A percentile compares a stretch with the other conserved stretches of the same genome.
Evolutionary conservation across 257 asterid species (phyloP).

Genomic region (Solanum bulbocastanum): DNA sequence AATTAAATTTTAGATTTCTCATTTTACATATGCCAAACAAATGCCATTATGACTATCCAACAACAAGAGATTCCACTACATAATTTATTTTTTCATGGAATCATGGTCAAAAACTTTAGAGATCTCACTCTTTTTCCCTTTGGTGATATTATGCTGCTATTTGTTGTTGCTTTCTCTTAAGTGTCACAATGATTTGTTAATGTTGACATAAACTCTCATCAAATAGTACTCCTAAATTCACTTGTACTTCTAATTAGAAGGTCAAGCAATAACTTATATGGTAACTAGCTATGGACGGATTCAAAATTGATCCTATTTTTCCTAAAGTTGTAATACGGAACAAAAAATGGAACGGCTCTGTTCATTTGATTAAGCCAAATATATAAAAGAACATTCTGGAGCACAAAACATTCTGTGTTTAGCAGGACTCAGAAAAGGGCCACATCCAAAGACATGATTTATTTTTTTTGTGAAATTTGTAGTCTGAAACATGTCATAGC

Average conservation of each 20-base stretch:
- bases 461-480: not conserved
- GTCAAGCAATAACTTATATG: not conserved
- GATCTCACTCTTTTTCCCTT: too few relatives aligned
- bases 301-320: not conserved
- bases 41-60: not conserved
- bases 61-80: not conserved
- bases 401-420: fast-evolving
- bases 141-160: too few relatives aligned
- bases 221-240: not conserved
- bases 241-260: not conserved
- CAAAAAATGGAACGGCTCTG: not conserved
- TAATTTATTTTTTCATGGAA: not conserved
- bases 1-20: too few relatives aligned
- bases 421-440: fast-evolving
- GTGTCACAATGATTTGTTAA: not conserved
- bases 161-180: not conserved
- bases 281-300: not conserved
- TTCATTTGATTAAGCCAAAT: not conserved
- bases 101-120: too few relatives aligned
- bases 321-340: not conserved
- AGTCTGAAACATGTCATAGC: not conserved
- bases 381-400: fast-evolving
- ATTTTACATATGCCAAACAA: too few relatives aligned
- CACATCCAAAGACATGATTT: too few relatives aligned
- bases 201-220: not conserved